Base-by-base conservation (phyloP, 257 asterid species). In the Salvia rosmarinus region DNA sequence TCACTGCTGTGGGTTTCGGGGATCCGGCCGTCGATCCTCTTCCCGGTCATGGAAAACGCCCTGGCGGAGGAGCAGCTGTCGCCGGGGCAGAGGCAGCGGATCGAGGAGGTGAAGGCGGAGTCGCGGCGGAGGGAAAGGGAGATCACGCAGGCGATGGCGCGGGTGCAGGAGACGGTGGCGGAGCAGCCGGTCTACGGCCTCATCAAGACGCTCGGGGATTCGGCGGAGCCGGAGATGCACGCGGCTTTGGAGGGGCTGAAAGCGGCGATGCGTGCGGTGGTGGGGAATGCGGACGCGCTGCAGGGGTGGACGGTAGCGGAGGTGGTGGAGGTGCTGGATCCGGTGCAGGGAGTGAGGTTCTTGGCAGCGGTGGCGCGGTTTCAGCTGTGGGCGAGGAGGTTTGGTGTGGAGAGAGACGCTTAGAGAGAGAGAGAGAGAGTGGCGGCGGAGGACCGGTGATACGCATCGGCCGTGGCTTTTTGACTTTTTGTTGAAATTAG, bases 141-240 rank as follows among this genome's bases (percentile, higher is more conserved):
- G 20, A 52, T 88, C 34, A 42, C 74, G 5, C 79, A 79, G 16
- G 78, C 77, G 35, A 78, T 86, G 82, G 95, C 90, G 0, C 75
- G 79, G 43, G 67, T 81, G 50, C 95, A 88, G 68, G 95, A 88
- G 67, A 84, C 72, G 37, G 75, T 84, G 73, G 90, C 88, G 11
- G 85, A 86, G 32, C 91, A 84, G 17, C 87, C 88, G 0, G 30
- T 80, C 66, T 55, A 69, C 10, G 32, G 75, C 0, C 10, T 61
- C n/a, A 77, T 79, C 0, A 82, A 58, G 54, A 71, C 17, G 20
- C 64, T 34, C 0, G 82, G 80, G 62, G 23, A 16, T 11, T 14
- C 59, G 52, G 58, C 16, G 58, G 32, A n/a, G 0, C 37, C 74
- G 30, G 82, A 78, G 52, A 21, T 71, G 42, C 78, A 72, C 0